Evolutionary conservation across 306 rosid genomes (phyloP), one percentile per base, ranked within the genome.

Genomic region (Pyrus bretschneideri): DNA sequence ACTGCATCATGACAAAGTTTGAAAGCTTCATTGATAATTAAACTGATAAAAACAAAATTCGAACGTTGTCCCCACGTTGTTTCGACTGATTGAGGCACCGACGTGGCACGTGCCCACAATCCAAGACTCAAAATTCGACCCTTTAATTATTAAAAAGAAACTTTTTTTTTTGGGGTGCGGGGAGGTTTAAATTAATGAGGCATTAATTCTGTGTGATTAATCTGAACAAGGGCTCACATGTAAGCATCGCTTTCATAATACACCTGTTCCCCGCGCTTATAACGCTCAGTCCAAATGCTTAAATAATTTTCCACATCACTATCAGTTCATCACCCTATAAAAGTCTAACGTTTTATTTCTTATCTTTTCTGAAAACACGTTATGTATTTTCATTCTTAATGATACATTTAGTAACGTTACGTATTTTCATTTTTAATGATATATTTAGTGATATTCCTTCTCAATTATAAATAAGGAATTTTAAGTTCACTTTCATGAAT

Each of bases 221-320:
- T 72, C 64, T 46, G 33, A 70, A 35, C 44, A 30, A 68, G 27
- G 40, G 18, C 67, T 84, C 90, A 84, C 91, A 87, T 83, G 96
- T 63, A 55, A 76, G 76, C 72, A 69, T 83, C 83, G 69, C 70
- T 64, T 77, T 85, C 87, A 74, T 27, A 49, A 4, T 15, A 74
- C 80, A 90, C 79, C 46, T 77, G 63, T 85, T 82, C 79, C 73
- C 90, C 85, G 82, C 93, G 84, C 85, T 70, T 77, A 72, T 82
- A 57, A 80, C 84, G 91, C 85, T 64, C 69, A 58, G 73, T 27
- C 21, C 67, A 27, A 62, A 59, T 27, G 25, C 21, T 18, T n/a
- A 21, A 40, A 19, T 30, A 62, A 62, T 73, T 45, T 44, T 75
- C 51, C 72, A 44, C 72, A 23, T 76, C 86, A 72, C 73, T 31